A percentile compares a stretch with the other conserved stretches of the same genome.
Evolutionary conservation across 1,284 basidiomycete species (phyloP).

Genomic region (Leccinum griseonigrum): DNA sequence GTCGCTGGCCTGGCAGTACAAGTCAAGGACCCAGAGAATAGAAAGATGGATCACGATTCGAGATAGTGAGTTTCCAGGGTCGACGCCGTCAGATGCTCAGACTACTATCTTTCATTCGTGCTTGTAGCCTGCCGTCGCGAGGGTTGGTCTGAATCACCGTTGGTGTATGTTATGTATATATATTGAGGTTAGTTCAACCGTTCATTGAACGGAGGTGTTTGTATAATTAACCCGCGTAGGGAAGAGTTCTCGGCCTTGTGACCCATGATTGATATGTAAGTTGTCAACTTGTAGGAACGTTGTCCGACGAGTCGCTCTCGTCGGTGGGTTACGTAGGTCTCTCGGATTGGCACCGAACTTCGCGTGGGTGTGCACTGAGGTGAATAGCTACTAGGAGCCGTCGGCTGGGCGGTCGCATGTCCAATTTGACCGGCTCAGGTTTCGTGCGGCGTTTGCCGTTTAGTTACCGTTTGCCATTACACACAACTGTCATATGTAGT

Average conservation of each 20-base stretch:
- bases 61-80: background rate
- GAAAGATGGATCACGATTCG: background rate
- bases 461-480: too few species aligned
- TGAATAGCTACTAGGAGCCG: background rate
- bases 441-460: too few species aligned
- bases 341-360: too few species aligned
- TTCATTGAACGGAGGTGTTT: too few species aligned
- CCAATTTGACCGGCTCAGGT: background rate
- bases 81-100: background rate
- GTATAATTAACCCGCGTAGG: background rate
- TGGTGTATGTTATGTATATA: too few species aligned
- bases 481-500: too few species aligned
- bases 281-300: background rate
- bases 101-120: background rate
- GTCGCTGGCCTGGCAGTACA: background rate
- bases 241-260: background rate
- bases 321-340: too few species aligned
- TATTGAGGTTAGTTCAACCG: background rate
- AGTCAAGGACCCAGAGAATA: background rate
- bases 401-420: background rate
- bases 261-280: too few species aligned
- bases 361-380: too few species aligned
- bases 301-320: background rate
- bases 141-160: too few species aligned
- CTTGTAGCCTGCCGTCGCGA: background rate